Percentiles rank a stretch among this genome's conserved stretches.
phyloP scores from a whole-genome alignment of 441 rosid genomes.

The Metrosideros polymorpha region DNA sequence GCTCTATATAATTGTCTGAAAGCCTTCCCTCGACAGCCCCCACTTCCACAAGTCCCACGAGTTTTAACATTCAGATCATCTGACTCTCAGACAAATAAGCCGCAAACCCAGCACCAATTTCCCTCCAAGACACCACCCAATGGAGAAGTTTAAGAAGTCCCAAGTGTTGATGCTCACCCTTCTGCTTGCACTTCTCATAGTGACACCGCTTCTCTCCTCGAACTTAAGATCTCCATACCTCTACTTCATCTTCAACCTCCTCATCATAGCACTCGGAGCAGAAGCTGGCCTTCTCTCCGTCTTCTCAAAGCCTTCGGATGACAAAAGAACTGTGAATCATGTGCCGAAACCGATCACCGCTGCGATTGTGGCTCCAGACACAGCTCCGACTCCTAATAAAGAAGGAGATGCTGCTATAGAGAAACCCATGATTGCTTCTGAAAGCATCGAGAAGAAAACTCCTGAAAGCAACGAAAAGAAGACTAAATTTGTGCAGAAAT shows the following conservation, averaged over 20 bases:
- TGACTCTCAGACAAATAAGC: background rate
- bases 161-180: slow-evolving; percentile 27
- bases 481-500: slow-evolving; percentile 18
- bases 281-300: slow-evolving; percentile 56
- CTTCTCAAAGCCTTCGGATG: slow-evolving; percentile 28
- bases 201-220: slow-evolving; percentile 41
- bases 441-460: background rate
- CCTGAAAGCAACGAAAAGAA: background rate
- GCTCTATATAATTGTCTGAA: background rate
- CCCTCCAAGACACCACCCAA: background rate
- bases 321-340: background rate
- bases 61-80: background rate
- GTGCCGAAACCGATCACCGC: background rate
- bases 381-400: background rate
- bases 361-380: background rate
- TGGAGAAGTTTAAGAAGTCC: slow-evolving; percentile 33
- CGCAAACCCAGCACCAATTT: background rate
- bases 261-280: slow-evolving; percentile 48
- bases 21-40: background rate
- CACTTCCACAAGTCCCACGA: background rate
- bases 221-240: slow-evolving; percentile 44
- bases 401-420: background rate
- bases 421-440: background rate
- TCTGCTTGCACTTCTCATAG: slow-evolving; percentile 35
- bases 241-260: slow-evolving; percentile 49